Percentiles rank a stretch among this genome's conserved stretches.
These are phyloP conservation scores for Lachancea thermotolerans DNA, from an alignment of 805 yeast species.

Conservation along the genomic window DNA sequence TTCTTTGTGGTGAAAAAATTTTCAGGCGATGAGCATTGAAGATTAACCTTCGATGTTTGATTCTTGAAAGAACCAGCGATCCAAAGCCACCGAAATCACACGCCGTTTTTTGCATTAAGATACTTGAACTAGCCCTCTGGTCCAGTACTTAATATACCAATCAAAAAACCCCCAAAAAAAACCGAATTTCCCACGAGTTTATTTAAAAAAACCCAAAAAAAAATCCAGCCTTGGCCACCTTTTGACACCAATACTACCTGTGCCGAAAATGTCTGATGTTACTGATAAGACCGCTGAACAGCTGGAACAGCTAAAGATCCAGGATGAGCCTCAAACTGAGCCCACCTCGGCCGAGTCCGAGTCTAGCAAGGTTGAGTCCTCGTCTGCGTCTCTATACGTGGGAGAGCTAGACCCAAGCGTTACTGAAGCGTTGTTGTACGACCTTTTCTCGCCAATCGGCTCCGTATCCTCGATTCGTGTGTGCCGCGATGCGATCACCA, in stretches of 20 bases:
- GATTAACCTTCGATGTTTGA: not conserved
- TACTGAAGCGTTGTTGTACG: conserved; percentile 90
- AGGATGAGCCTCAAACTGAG: conserved; percentile 24
- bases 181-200: conserved; percentile 4
- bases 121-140: conserved; percentile 6
- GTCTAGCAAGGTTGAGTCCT: conserved; percentile 42
- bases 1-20: conserved; percentile 4
- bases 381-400: conserved; percentile 85
- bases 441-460: conserved; percentile 90
- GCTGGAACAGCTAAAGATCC: conserved; percentile 30
- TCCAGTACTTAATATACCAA: conserved; percentile 4
- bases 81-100: conserved; percentile 5
- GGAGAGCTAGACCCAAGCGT: conserved; percentile 93
- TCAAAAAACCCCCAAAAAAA: conserved; percentile 4
- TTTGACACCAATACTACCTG: not conserved
- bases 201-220: conserved; percentile 6
- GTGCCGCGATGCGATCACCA: conserved; percentile 96
- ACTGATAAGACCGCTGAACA: conserved; percentile 34
- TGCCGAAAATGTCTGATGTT: conserved; percentile 29
- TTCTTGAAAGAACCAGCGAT: conserved; percentile 4
- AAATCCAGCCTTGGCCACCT: not conserved
- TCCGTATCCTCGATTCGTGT: conserved; percentile 96
- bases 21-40: conserved; percentile 1
- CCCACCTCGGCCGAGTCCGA: conserved; percentile 28
- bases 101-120: conserved; percentile 7